Base-by-base conservation (phyloP, 768 basidiomycete species). In the Tylopilus cervinicoccineus region DNA sequence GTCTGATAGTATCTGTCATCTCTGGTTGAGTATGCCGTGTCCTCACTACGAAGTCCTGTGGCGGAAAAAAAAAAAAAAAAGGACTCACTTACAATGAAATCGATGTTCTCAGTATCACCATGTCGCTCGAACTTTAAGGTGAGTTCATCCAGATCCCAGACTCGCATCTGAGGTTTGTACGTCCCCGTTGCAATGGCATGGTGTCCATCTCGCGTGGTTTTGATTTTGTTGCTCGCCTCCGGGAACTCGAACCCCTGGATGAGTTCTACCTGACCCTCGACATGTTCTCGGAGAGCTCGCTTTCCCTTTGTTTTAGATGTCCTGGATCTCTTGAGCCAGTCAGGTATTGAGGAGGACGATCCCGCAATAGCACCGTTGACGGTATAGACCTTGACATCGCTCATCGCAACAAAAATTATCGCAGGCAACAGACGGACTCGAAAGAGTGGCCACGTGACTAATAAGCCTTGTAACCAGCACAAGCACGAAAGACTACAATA, bases 241-340 rank as follows among this genome's bases (percentile, higher is more conserved):
- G 96, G 94, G 57, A 99, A 98, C 61, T 95, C 92, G 67, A 98
- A 96, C 48, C 93, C 88, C 62, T 99, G 93, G 42, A 93, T 85
- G 55, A 95, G 86, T 64, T 95, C 90, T 58, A 96, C 80, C 24
- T 86, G 82, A 2, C 89, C 88, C 61, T 94, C 83, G 32, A 89
- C 70, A 44, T 88, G 86, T 58, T 93, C 90, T 52, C 80, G 75
- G 3, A 73, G 57, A 0, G 78, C 79, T 31, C 82, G 76, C 65
- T 88, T 89, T 17, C 76, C 77, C 44, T 54, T 64, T 53, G 80
- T 77, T 24, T 75, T 74, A 6, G 72, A 53, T 0, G 78, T 76
- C 36, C 89, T 79, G 61, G 87, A 86, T 33, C 79, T 76, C 3
- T 80, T 87, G 38, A 96, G 79, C 93, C 93, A 96, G 71, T 95